phyloP scores from a whole-genome alignment of 2,329 filamentous ascomycete genomes.

The Raffaelea arxii region DNA sequence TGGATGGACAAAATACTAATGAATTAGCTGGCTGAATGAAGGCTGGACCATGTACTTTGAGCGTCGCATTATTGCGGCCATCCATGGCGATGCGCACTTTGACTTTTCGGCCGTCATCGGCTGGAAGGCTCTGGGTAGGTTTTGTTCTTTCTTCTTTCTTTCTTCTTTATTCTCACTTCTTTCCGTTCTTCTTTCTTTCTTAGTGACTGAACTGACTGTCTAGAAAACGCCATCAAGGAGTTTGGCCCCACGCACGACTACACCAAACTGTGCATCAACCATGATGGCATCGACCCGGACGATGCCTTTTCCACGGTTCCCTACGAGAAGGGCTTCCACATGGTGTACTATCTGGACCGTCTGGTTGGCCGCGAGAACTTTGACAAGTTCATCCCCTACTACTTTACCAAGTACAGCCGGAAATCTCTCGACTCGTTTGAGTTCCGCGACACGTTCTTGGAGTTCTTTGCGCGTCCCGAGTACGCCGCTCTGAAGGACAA shows the following conservation, averaged over 20 bases:
- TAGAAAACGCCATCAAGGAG: constrained; percentile 65
- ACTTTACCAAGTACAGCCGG: constrained; percentile 75
- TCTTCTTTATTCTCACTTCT: not conserved
- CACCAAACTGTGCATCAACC: constrained; percentile 79
- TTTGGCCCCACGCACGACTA: constrained; percentile 83
- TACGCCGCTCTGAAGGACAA: constrained; percentile 56
- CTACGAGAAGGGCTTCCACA: constrained; percentile 95
- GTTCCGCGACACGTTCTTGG: constrained; percentile 79
- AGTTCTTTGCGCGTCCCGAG: constrained; percentile 63
- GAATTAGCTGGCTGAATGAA: constrained; percentile 54
- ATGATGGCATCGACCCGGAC: constrained; percentile 87
- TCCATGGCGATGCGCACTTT: constrained; percentile 77
- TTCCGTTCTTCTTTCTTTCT: not conserved
- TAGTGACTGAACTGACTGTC: constrained; percentile 2
- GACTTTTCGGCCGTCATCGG: constrained; percentile 95
- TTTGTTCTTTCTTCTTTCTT: not conserved
- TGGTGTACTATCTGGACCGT: constrained; percentile 83
- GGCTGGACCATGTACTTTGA: constrained; percentile 96
- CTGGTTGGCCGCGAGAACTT: constrained; percentile 78
- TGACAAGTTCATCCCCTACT: constrained; percentile 91
- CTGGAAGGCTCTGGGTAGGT: constrained; percentile 69
- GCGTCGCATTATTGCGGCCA: constrained; percentile 64
- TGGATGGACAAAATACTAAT: constrained; percentile 3
- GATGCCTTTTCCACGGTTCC: constrained; percentile 89
- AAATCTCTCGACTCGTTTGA: constrained; percentile 90